Evolutionary conservation across 805 yeast genomes (phyloP).

Genomic region (Wickerhamiella sorbophila): DNA sequence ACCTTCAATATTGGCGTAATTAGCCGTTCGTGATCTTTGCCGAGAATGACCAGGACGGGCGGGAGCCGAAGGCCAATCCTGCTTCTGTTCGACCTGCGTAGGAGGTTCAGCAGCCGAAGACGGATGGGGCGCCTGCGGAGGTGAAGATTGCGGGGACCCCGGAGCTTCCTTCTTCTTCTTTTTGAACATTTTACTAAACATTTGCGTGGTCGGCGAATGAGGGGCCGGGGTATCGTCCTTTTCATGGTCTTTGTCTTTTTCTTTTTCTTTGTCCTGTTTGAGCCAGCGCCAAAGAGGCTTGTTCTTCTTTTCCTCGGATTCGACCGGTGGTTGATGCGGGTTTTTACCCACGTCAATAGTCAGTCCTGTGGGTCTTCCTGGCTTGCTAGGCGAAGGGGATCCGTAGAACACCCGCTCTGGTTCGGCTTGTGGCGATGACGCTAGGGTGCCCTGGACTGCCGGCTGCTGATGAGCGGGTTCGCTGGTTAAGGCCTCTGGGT

Average conservation of each 20-base stretch:
- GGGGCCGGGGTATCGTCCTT: constrained; percentile 6
- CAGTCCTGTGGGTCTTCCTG: not conserved
- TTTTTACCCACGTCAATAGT: not conserved
- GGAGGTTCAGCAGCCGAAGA: not conserved
- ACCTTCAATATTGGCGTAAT: not conserved
- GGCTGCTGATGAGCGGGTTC: constrained; percentile 1
- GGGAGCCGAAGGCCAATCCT: not conserved
- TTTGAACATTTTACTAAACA: constrained; percentile 18
- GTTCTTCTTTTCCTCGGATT: constrained; percentile 2
- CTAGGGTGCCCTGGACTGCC: not conserved
- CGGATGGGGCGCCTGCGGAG: not conserved
- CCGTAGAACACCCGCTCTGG: not conserved
- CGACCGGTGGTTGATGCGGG: not conserved
- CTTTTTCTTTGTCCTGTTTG: constrained; percentile 7
- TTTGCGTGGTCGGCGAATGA: constrained; percentile 10
- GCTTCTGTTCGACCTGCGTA: not conserved
- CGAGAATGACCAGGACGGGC: constrained; percentile 3
- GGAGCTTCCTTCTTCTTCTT: constrained; percentile 12
- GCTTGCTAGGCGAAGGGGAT: not conserved
- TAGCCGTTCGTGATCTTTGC: constrained; percentile 3
- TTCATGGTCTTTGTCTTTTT: constrained; percentile 8
- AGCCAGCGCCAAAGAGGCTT: constrained; percentile 18
- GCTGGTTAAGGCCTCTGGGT: not conserved
- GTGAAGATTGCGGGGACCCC: not conserved
- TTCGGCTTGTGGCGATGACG: not conserved